Evolutionary conservation across 2,329 filamentous ascomycete species (phyloP).

Genomic region (Fusarium sp.): DNA sequence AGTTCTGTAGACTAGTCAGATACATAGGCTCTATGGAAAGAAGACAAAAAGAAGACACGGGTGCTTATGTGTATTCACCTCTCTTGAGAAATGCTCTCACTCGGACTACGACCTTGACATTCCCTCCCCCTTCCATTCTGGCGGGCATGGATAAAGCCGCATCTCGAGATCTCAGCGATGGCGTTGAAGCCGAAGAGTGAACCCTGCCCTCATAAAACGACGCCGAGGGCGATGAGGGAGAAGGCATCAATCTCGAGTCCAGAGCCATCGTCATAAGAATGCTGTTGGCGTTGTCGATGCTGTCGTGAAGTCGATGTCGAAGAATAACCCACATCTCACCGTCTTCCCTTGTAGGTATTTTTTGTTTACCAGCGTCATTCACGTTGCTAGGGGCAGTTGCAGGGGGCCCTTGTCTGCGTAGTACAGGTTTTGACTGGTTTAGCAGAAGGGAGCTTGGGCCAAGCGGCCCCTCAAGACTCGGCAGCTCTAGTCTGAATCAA

Average conservation of each 20-base stretch:
- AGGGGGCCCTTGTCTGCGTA: slow-evolving; percentile 25
- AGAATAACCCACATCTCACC: slow-evolving; percentile 53
- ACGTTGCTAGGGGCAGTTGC: slow-evolving; percentile 50
- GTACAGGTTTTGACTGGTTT: slow-evolving; percentile 23
- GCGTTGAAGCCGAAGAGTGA: slow-evolving; percentile 79
- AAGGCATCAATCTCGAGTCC: slow-evolving; percentile 58
- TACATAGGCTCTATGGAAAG: background rate
- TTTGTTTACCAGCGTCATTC: slow-evolving; percentile 51
- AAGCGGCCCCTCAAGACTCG: background rate
- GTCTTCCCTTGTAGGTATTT: slow-evolving; percentile 4
- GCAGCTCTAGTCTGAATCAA: background rate
- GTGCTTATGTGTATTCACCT: slow-evolving; percentile 62
- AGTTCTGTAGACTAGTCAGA: slow-evolving; percentile 69
- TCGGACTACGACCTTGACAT: slow-evolving; percentile 84
- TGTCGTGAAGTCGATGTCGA: slow-evolving; percentile 54
- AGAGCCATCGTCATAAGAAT: slow-evolving; percentile 55
- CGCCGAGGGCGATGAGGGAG: slow-evolving; percentile 45
- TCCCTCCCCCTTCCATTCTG: slow-evolving; percentile 73
- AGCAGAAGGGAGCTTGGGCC: slow-evolving; percentile 32
- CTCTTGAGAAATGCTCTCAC: slow-evolving; percentile 81
- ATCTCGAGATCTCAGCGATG: slow-evolving; percentile 79
- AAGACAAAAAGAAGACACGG: background rate
- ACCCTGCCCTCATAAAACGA: slow-evolving; percentile 50
- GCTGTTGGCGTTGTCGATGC: slow-evolving; percentile 53
- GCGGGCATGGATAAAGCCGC: slow-evolving; percentile 68